Evolutionary conservation across 768 basidiomycete genomes (phyloP), one percentile per base, ranked within the genome.

Genomic region (Amanita exitialis): DNA sequence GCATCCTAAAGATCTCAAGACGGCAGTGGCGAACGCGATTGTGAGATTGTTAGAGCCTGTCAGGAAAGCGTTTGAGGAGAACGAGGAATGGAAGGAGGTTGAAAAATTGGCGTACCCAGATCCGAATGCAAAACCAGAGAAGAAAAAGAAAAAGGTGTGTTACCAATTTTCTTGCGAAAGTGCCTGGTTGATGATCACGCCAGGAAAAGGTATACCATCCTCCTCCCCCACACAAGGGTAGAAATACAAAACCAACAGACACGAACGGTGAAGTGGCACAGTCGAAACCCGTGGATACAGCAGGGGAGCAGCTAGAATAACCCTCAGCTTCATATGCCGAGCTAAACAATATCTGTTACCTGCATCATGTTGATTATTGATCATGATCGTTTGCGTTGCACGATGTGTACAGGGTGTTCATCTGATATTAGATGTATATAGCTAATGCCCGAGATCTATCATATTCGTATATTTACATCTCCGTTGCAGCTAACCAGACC

Each of bases 1-100:
- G 3, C 92, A 96, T 64, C 96, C 96, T 6, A 83, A 80, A 28
- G 96, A 96, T 66, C 68, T 98, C 62, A 99, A 99, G 73, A 66
- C 65, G 3, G 76, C 80, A 0, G 89, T 95, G 13, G 76, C 78
- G 38, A 79, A 82, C 30, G 83, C 80, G 10, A 82, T 98, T 62
- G 75, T 78, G 60, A 72, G 72, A 21, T 68, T 99, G 38, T 67
- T 98, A 51, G 80, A 79, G 16, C 94, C 95, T 0, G 83, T 99
- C 44, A 78, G 86, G 55, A 77, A 80, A 55, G 76, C 80, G 46
- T 97, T 90, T 60, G 76, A 83, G 58, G 78, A 69, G 55, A 81
- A 79, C 59, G 76, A 83, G 58, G 90, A 90, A 62, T 97, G 90
- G 82, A 80, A 87, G 65, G 71, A 71, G 59, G 70, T 84, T 5